Evolutionary conservation across 352 stramenopile species (phyloP), one percentile per base, ranked within the genome.

Genomic region (Pythium aquatile): DNA sequence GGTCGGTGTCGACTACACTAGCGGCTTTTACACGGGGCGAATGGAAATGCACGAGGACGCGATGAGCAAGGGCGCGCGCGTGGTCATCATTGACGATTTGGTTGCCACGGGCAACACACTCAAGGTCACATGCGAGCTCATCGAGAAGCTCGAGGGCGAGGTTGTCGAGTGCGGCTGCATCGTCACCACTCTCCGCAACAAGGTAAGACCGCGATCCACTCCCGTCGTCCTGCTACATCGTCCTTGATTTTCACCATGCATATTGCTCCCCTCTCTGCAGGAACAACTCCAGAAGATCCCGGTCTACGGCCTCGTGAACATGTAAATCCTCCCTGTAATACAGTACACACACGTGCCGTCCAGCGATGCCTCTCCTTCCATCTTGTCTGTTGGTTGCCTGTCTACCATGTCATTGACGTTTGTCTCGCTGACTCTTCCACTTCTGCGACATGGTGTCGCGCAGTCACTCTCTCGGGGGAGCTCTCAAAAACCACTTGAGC

Each of bases 1-100:
- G 0, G 79, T 94, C 53, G 85, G 85, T n/a, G 77, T 94, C 44
- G 82, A 94, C 65, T 94, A 90, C 71, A 81, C 77, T 8, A 90
- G 81, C 30, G 82, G 84, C 10, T 94, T 90, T 47, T 89, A 82
- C 64, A 77, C 78, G 0, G 81, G 81, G 0, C 78, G 85, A 11
- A 78, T 93, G 76, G 85, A 94, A 66, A 89, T 94, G 53, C 85
- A 94, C 62, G 78, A 89, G 44, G 83, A 94, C 53, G 80, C 82
- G n/a, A 89, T 94, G 60, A 71, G 77, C 9, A 77, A 71, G 17
- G 85, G 83, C 57, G 79, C 68, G 8, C 83, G 85, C 60, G 82
- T 93, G 8, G 76, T 91, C 20, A 79, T 94, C 61, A 90, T 94
- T 35, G 83, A 94, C 58, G 85, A 94, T 58, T 66, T 90, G 11